Evolutionary conservation across 129 eudicot genomes (phyloP).

Genomic region (Smallanthus sonchifolius): DNA sequence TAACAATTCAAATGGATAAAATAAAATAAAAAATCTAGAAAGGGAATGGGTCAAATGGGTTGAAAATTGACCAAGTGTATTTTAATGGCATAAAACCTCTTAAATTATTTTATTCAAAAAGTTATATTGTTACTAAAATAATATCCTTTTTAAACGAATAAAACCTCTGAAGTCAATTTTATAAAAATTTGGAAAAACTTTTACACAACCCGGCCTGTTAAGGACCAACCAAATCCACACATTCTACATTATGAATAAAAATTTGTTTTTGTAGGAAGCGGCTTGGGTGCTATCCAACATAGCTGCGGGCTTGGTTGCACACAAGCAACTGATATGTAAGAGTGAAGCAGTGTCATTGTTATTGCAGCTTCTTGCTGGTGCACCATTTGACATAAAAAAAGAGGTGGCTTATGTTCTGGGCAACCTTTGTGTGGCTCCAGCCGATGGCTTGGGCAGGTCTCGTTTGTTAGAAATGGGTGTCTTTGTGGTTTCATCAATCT

Average conservation of each 20-base stretch:
- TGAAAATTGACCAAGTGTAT: not conserved
- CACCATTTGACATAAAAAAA: slow-evolving; percentile 73
- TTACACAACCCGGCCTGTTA: not conserved
- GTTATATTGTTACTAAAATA: not conserved
- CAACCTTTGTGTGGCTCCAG: slow-evolving; percentile 84
- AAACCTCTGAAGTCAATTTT: not conserved
- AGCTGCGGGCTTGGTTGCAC: slow-evolving; percentile 88
- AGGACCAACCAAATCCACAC: not conserved
- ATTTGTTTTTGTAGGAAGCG: slow-evolving; percentile 71
- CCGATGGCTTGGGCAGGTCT: slow-evolving; percentile 61
- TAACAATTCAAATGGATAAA: not conserved
- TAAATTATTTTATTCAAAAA: not conserved
- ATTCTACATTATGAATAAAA: not conserved
- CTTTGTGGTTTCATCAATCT: slow-evolving; percentile 69
- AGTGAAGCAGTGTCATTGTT: slow-evolving; percentile 64
- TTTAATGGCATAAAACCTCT: not conserved
- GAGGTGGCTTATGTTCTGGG: slow-evolving; percentile 93
- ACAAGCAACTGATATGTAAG: slow-evolving; percentile 64
- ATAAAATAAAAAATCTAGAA: not conserved
- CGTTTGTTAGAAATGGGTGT: slow-evolving; percentile 72
- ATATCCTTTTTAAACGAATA: not conserved
- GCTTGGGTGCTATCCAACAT: slow-evolving; percentile 96
- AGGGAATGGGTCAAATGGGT: not conserved
- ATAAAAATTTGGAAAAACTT: not conserved
- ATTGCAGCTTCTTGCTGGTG: slow-evolving; percentile 54